Evolutionary conservation across 352 stramenopile species (phyloP).

Genomic region (Phytophthora podocarpi): DNA sequence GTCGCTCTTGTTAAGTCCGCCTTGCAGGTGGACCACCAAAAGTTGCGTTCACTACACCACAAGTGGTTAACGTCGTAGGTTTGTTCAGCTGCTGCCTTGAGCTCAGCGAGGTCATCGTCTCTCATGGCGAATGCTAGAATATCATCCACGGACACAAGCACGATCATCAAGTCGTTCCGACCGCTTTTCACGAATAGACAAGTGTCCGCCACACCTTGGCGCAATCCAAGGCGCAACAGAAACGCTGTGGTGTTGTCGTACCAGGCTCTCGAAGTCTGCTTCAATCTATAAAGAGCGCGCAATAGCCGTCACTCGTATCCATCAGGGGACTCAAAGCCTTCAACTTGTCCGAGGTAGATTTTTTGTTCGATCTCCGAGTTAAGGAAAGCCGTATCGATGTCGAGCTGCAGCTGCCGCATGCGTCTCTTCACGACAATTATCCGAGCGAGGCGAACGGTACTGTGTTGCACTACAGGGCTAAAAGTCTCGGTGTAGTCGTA

Average conservation of each 20-base stretch:
- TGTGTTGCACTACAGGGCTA: conserved; percentile 24
- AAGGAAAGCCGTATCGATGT: conserved; percentile 26
- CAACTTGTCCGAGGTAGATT: conserved; percentile 13
- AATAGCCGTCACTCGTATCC: conserved; percentile 22
- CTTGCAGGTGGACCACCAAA: no score
- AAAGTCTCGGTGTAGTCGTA: conserved; percentile 47
- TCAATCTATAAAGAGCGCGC: conserved; percentile 34
- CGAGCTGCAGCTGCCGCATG: conserved; percentile 16
- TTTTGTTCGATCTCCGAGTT: conserved; percentile 11
- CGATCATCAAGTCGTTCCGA: not conserved
- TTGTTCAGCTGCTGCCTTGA: no score
- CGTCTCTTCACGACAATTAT: not conserved
- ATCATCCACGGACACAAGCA: no score
- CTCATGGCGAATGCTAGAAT: no score
- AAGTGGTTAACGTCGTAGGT: no score
- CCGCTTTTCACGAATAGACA: not conserved
- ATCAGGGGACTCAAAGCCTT: not conserved
- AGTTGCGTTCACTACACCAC: no score
- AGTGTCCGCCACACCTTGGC: not conserved
- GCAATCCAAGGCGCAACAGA: not conserved
- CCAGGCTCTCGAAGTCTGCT: conserved; percentile 33
- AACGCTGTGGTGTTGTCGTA: conserved; percentile 10
- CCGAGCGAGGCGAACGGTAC: conserved; percentile 9
- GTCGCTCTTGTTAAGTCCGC: no score
- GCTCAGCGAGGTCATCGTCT: no score